phyloP scores from a whole-genome alignment of 768 basidiomycete species.

The Sistotremastrum suecicum region DNA sequence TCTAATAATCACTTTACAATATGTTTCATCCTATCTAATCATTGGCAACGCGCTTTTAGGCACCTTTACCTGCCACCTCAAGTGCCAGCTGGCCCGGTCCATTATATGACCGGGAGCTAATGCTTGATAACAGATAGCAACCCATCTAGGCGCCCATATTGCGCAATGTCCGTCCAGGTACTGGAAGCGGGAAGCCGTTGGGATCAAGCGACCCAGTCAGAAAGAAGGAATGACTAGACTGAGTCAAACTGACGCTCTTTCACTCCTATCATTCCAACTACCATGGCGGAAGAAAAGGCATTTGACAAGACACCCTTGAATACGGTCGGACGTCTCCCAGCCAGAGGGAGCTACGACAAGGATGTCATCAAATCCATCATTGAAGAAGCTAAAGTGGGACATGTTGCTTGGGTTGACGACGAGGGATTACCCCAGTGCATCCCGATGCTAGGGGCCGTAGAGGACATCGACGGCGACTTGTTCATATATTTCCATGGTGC shows the following conservation, averaged over 20 bases:
- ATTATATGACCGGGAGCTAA: too few species aligned
- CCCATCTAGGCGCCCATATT: too few species aligned
- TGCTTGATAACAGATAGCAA: too few species aligned
- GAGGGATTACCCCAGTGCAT: constrained; percentile 10
- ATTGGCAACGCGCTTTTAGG: not conserved
- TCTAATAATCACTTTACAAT: not conserved
- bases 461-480: constrained; percentile 5
- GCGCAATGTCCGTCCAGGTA: too few species aligned
- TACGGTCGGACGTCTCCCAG: constrained; percentile 12
- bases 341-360: constrained; percentile 11
- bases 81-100: too few species aligned
- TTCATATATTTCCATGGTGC: constrained; percentile 8
- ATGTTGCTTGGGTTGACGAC: constrained; percentile 8
- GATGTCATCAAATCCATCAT: constrained; percentile 6
- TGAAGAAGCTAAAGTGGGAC: constrained; percentile 6
- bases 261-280: too few species aligned
- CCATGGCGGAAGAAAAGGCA: not conserved
- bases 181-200: too few species aligned
- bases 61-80: too few species aligned
- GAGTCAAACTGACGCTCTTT: too few species aligned
- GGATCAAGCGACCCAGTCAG: too few species aligned
- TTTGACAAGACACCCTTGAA: constrained; percentile 15
- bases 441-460: constrained; percentile 8
- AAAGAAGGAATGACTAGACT: too few species aligned
- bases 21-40: not conserved